Percentiles rank a stretch among this genome's conserved stretches.
These are phyloP conservation scores for Bjerkandera adusta DNA, from an alignment of 1,284 basidiomycete genomes.

Conservation along the genomic window DNA sequence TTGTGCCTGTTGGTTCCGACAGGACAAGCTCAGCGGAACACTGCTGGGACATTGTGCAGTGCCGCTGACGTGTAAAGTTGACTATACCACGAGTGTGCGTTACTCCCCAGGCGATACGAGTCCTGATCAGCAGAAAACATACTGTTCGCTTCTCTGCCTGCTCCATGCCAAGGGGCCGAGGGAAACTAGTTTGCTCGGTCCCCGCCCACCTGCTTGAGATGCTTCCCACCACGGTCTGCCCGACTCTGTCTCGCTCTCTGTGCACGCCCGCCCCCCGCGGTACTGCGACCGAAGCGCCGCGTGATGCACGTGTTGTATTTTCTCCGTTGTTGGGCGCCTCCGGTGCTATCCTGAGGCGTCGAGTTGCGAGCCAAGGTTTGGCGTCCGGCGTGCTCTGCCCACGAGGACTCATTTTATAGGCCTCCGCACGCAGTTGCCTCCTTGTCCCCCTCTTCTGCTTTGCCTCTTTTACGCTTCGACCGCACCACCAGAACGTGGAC, in stretches of 20 bases:
- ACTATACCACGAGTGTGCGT: no score
- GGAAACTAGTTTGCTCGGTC: no score
- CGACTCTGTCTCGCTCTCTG: no score
- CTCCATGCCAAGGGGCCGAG: no score
- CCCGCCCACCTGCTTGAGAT: no score
- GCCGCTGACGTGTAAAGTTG: no score
- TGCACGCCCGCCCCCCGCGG: no score
- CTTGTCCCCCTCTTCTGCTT: background rate
- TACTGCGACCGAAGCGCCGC: conserved; percentile 1
- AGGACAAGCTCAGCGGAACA: no score
- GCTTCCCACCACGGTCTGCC: no score
- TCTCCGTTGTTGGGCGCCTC: conserved; percentile 5
- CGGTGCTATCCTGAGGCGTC: no score
- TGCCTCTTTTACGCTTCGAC: no score
- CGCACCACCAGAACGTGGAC: conserved; percentile 9
- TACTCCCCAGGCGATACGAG: background rate
- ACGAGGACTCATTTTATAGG: conserved; percentile 5
- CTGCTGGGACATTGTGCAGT: no score
- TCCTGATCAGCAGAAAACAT: background rate
- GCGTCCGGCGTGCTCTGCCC: conserved; percentile 8
- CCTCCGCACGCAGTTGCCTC: background rate
- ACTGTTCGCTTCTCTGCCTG: background rate
- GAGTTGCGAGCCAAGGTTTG: background rate
- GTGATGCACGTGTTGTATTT: conserved; percentile 14
- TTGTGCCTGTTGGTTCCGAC: background rate